Conservation (phyloP, 75 land plant species). For the Larix kaempferi region DNA sequence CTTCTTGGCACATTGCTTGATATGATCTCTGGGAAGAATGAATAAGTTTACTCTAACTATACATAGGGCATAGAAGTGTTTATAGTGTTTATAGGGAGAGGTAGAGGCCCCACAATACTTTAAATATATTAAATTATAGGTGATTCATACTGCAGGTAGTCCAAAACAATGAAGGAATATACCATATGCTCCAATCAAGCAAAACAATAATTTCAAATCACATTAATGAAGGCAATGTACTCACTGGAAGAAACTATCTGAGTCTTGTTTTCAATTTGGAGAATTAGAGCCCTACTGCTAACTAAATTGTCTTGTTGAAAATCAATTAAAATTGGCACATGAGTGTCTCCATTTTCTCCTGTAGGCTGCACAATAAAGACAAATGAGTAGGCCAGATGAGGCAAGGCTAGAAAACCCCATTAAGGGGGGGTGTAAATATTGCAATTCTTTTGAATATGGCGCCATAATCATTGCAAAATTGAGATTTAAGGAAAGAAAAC, state of each 20-base stretch:
- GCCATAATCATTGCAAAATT: background rate
- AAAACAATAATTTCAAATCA: constrained; percentile 2
- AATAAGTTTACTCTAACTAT: background rate
- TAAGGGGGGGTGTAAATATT: background rate
- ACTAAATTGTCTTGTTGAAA: constrained; percentile 59
- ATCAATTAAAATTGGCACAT: constrained; percentile 89
- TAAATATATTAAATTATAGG: background rate
- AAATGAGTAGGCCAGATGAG: background rate
- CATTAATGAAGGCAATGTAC: constrained; percentile 18
- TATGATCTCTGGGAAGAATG: no score
- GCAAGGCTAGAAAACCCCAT: background rate
- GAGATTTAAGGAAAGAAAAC: no score
- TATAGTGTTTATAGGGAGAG: background rate
- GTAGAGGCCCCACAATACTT: background rate
- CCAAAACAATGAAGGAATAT: background rate
- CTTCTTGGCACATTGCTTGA: no score
- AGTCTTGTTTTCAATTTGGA: constrained; percentile 80
- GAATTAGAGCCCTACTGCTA: constrained; percentile 55
- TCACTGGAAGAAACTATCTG: constrained; percentile 90
- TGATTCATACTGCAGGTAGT: background rate
- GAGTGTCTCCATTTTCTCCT: constrained; percentile 98
- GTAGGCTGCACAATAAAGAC: constrained; percentile 66
- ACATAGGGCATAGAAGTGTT: background rate
- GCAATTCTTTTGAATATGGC: background rate
- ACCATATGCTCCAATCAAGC: background rate